Evolutionary conservation across 495 filamentous ascomycete genomes (phyloP).

Genomic region (Ramalina peruviana): DNA sequence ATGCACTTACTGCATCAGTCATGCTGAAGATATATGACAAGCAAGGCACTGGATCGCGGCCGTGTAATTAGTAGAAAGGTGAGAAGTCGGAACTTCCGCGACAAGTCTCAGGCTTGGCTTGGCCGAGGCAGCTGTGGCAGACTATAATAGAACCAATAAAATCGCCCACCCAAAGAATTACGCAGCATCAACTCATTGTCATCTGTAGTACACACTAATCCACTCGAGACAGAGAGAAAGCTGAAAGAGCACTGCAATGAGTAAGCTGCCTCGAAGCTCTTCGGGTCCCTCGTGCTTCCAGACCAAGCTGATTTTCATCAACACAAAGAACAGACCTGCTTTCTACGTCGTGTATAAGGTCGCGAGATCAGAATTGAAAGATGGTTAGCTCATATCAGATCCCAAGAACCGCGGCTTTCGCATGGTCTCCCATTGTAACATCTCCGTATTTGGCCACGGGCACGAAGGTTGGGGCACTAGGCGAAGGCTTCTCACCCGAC

Average conservation of each 20-base stretch:
- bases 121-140: too few relatives aligned
- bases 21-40: neutral
- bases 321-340: neutral
- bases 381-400: constrained; percentile 97
- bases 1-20: constrained; percentile 10
- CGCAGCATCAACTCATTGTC: too few relatives aligned
- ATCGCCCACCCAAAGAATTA: too few relatives aligned
- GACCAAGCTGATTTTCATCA: too few relatives aligned
- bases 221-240: too few relatives aligned
- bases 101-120: too few relatives aligned
- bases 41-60: neutral
- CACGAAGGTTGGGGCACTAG: constrained; percentile 85
- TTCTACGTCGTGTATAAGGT: neutral
- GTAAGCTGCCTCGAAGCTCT: too few relatives aligned
- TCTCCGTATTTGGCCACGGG: constrained; percentile 84
- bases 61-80: neutral
- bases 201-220: too few relatives aligned
- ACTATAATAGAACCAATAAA: too few relatives aligned
- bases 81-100: too few relatives aligned
- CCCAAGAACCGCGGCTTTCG: constrained; percentile 88
- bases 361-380: constrained; percentile 19
- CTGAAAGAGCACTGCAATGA: too few relatives aligned
- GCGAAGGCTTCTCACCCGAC: constrained; percentile 94
- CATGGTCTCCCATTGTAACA: constrained; percentile 73
- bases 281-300: too few relatives aligned